Evolutionary conservation across 352 stramenopile species (phyloP), one percentile per base, ranked within the genome.

Genomic region (Globisporangium echinulatum): DNA sequence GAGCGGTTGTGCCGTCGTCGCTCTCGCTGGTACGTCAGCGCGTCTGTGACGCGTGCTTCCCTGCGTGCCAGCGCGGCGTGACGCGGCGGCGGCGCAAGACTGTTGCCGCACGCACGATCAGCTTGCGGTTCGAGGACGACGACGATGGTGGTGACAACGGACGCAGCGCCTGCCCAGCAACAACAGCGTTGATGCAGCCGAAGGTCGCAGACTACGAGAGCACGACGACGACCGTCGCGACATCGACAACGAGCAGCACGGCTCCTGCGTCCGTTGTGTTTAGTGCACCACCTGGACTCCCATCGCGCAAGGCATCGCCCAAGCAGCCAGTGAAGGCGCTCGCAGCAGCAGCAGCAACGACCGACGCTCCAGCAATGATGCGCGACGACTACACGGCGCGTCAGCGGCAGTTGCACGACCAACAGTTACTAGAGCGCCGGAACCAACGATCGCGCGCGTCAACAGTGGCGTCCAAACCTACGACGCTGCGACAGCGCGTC

Each of bases 21-120:
- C 75, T 89, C 39, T 90, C 82, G 7, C 72, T 77, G 54, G 66
- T 75, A 49, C 63, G 69, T 38, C 84, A 94, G 67, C 84, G 84
- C 57, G 82, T 90, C 44, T 94, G 84, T 61, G 79, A 92, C 56
- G 59, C 62, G 11, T 94, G 84, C 66, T 86, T 80, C 49, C 79
- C 82, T 2, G 66, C 63, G 49, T 88, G 82, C 61, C 62, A 74
- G 56, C 47, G 57, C 60, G 49, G 61, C 61, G 55, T 68, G 49
- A 59, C 61, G 10, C 49, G 57, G 5, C 40, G 36, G 8, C 33
- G 54, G 25, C 62, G 65, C n/a, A 59, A 56, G 52, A 64, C 56
- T 7, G 47, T 69, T 15, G 56, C 51, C n/a, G 25, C 49, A n/a
- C 60, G 59, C 19, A 56, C 61, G 8, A 49, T 67, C 51, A 60